Conservation (phyloP, 345 rosid genomes). For the Ceriops zippeliana region DNA sequence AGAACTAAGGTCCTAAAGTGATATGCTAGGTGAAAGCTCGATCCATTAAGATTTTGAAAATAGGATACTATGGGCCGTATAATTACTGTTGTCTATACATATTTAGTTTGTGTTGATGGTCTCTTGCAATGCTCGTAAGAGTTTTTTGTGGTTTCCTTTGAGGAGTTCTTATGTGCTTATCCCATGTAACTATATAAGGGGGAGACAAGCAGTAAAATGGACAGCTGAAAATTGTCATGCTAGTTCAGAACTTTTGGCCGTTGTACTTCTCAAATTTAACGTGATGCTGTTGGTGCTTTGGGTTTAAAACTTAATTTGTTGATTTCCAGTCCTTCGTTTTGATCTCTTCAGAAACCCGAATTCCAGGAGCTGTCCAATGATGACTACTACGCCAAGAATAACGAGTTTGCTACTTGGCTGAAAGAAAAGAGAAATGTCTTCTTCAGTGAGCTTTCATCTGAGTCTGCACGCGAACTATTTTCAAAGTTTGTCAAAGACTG, state of each 20-base stretch:
- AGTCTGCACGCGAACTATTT: slow-evolving; percentile 64
- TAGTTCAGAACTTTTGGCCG: background rate
- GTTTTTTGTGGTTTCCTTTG: no score
- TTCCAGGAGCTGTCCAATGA: slow-evolving; percentile 64
- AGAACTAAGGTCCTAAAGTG: no score
- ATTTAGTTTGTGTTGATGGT: no score
- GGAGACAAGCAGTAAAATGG: background rate
- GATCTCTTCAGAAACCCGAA: slow-evolving; percentile 45
- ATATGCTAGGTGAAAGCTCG: no score
- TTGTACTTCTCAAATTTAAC: background rate
- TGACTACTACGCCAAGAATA: slow-evolving; percentile 85
- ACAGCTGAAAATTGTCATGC: background rate
- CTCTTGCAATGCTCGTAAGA: no score
- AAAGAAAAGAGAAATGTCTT: slow-evolving; percentile 69
- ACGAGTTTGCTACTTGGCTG: slow-evolving; percentile 89
- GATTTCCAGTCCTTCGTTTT: background rate
- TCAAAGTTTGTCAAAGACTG: slow-evolving; percentile 62
- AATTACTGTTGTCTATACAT: no score
- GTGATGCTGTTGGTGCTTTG: background rate
- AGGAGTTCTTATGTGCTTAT: background rate
- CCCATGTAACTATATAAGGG: background rate
- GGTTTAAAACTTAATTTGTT: background rate
- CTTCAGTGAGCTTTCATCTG: slow-evolving; percentile 80
- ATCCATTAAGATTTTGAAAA: no score
- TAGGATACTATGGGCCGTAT: no score